phyloP scores from a whole-genome alignment of 2,329 filamentous ascomycete species.

The Diplodia sapinea region DNA sequence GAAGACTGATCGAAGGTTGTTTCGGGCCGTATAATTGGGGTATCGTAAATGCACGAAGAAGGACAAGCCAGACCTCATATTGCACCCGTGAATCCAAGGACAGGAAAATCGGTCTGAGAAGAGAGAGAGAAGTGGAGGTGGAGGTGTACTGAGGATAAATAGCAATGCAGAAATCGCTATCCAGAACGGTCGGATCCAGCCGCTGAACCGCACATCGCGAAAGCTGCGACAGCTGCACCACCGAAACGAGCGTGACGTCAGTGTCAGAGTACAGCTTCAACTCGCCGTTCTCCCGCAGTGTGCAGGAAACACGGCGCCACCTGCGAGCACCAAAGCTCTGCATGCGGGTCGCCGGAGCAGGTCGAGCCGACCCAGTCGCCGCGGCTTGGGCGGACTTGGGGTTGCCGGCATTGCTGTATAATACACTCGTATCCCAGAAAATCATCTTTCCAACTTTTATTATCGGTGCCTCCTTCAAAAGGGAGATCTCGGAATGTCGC shows the following conservation, averaged over 20 bases:
- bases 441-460: constrained; percentile 80
- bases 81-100: constrained; percentile 83
- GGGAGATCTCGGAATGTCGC: constrained; percentile 57
- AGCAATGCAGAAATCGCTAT: constrained; percentile 91
- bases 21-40: constrained; percentile 85
- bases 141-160: constrained; percentile 93
- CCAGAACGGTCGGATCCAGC: constrained; percentile 85
- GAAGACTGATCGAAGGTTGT: constrained; percentile 52
- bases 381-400: constrained; percentile 19
- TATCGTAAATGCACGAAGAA: constrained; percentile 87
- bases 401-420: constrained; percentile 54
- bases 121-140: constrained; percentile 72
- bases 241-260: constrained; percentile 77
- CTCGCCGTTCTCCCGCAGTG: constrained; percentile 91
- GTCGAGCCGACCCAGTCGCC: constrained; percentile 34
- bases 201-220: constrained; percentile 90
- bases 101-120: constrained; percentile 87
- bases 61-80: constrained; percentile 97
- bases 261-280: constrained; percentile 89
- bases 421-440: constrained; percentile 77
- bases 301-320: constrained; percentile 91
- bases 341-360: constrained; percentile 54
- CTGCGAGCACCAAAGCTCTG: constrained; percentile 65
- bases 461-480: constrained; percentile 75
- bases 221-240: constrained; percentile 86